Percentiles rank a stretch among this genome's conserved stretches.
Evolutionary conservation across 2,329 filamentous ascomycete genomes (phyloP).

Genomic region (Aureobasidium lini): DNA sequence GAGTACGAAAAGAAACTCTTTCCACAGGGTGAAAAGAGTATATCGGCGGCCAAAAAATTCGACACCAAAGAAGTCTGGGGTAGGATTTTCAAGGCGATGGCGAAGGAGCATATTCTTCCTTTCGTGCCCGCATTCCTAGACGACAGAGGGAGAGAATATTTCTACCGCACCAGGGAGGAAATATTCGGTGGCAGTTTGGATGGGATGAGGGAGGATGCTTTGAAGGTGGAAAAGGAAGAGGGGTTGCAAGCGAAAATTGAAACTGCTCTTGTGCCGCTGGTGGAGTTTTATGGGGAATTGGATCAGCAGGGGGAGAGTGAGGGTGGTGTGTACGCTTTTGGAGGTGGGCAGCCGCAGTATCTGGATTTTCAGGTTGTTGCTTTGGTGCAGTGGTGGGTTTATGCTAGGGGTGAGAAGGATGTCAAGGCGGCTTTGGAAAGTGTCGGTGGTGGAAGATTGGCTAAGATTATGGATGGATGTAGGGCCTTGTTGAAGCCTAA

Average conservation of each 20-base stretch:
- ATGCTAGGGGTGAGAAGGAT: conserved; percentile 2
- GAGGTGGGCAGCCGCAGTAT: neutral
- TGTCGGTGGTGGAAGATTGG: conserved; percentile 11
- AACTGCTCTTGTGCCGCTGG: neutral
- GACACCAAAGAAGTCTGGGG: neutral
- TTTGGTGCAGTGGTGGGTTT: conserved; percentile 7
- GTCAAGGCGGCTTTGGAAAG: conserved; percentile 9
- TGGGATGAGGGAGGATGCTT: neutral
- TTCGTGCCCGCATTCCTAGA: conserved; percentile 1
- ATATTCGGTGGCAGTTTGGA: neutral
- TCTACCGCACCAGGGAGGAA: neutral
- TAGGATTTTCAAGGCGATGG: neutral
- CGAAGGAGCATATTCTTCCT: neutral
- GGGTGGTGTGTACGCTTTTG: neutral
- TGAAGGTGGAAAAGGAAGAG: neutral
- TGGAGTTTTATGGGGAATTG: neutral
- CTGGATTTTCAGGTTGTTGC: neutral
- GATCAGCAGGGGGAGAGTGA: neutral
- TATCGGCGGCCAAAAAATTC: neutral
- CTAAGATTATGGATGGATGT: neutral
- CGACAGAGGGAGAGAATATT: neutral
- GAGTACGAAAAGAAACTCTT: neutral
- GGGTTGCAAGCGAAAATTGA: neutral
- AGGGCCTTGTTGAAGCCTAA: neutral
- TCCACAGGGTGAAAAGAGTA: neutral